Conservation (phyloP, 805 yeast species). For the Metschnikowia sp. region DNA sequence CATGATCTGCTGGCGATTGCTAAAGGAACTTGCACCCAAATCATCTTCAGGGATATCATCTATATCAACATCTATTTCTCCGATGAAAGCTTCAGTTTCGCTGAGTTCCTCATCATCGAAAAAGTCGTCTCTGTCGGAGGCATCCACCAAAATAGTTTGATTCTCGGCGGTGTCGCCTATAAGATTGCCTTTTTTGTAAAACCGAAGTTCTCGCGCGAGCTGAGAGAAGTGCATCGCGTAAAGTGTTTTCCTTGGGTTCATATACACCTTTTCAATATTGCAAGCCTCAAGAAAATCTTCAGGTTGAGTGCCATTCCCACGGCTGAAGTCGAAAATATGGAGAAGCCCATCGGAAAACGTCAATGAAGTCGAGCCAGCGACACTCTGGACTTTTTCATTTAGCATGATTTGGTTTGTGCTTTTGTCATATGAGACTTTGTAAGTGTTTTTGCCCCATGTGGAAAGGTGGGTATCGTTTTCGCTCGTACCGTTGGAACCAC, state of each 20-base stretch:
- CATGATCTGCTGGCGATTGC: slow-evolving; percentile 37
- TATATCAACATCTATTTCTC: neutral
- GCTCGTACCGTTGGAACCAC: slow-evolving; percentile 30
- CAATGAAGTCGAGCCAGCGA: slow-evolving; percentile 14
- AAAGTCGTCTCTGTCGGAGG: slow-evolving; percentile 33
- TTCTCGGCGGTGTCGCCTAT: slow-evolving; percentile 50
- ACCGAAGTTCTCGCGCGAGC: slow-evolving; percentile 67
- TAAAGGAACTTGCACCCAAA: slow-evolving; percentile 21
- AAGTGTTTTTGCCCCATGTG: slow-evolving; percentile 12
- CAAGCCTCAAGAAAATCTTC: slow-evolving; percentile 21
- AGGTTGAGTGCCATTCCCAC: slow-evolving; percentile 4
- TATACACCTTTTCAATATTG: slow-evolving; percentile 20
- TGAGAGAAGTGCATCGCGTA: slow-evolving; percentile 47
- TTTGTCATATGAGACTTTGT: slow-evolving; percentile 12
- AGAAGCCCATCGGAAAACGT: slow-evolving; percentile 33
- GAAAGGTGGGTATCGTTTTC: slow-evolving; percentile 2
- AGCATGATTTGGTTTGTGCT: slow-evolving; percentile 15
- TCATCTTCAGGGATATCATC: neutral
- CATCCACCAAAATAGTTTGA: slow-evolving; percentile 61
- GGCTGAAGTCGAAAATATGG: slow-evolving; percentile 26
- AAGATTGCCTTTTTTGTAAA: slow-evolving; percentile 53
- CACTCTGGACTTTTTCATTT: slow-evolving; percentile 18
- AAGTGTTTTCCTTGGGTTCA: slow-evolving; percentile 36
- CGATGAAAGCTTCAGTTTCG: neutral
- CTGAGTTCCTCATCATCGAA: slow-evolving; percentile 20